Percentiles rank a stretch among this genome's conserved stretches.
Conservation (phyloP, 345 rosid species). For the Boechera divaricarpa region DNA sequence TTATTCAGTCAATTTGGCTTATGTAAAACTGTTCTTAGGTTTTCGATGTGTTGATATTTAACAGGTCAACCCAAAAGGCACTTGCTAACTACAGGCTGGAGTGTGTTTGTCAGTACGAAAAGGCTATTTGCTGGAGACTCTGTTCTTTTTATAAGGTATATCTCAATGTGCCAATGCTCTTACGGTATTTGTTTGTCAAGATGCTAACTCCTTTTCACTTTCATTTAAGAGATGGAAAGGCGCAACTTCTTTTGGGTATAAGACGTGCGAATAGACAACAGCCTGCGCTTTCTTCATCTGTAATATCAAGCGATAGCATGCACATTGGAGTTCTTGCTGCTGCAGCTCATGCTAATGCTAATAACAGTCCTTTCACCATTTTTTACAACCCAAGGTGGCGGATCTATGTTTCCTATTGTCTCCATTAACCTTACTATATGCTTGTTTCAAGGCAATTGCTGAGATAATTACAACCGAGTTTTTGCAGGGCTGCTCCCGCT, state of each 20-base stretch:
- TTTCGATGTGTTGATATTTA: constrained; percentile 28
- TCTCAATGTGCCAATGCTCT: constrained; percentile 14
- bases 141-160: constrained; percentile 87
- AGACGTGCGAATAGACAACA: constrained; percentile 91
- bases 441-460: constrained; percentile 26
- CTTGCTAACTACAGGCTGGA: constrained; percentile 94
- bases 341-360: constrained; percentile 98
- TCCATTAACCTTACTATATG: constrained; percentile 1
- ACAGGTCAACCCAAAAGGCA: constrained; percentile 95
- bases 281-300: constrained; percentile 90
- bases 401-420: constrained; percentile 15
- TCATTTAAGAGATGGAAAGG: constrained; percentile 82
- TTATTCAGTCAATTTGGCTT: background rate
- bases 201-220: constrained; percentile 23
- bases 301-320: constrained; percentile 98
- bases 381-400: constrained; percentile 93
- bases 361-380: constrained; percentile 86
- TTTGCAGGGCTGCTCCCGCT: constrained; percentile 88
- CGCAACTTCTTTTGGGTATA: constrained; percentile 85
- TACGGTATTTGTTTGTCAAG: constrained; percentile 25
- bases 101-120: constrained; percentile 91
- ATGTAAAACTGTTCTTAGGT: constrained; percentile 16
- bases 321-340: constrained; percentile 99
- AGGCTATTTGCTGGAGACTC: constrained; percentile 96
- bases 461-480: constrained; percentile 34